Evolutionary conservation across 148 eudicot species (phyloP), one percentile per base, ranked within the genome.

Genomic region (Tetragonia tetragonoides): DNA sequence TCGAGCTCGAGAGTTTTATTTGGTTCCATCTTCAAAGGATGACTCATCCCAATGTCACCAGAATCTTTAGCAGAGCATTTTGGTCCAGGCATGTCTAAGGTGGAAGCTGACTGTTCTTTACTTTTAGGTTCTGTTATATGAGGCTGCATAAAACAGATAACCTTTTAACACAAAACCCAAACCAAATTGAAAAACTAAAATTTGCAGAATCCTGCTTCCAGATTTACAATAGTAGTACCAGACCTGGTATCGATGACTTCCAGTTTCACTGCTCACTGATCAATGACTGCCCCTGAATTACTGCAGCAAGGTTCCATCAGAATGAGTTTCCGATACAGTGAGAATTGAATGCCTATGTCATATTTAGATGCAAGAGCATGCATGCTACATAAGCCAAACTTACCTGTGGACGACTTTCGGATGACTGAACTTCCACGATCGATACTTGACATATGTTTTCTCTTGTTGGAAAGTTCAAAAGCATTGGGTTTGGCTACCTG

Each of bases 1-100:
- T 88, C 94, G 24, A 81, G 80, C 65, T 88, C 94, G n/a, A 81
- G 80, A 74, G 70, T 59, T 76, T 63, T 72, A 51, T 46, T 64
- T 4, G 82, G 47, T 23, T 72, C 81, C 54, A 49, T 69, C 71
- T 66, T 83, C 70, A 69, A 49, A 6, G 11, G 53, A 49, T 9
- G 41, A 20, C 68, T 61, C 78, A 41, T 77, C 79, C 53, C 75
- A 10, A 41, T 67, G 75, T 62, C 70, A 53, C 53, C 73, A 54
- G 41, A 72, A 34, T 49, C 70, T 38, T 51, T 75, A 10, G 39
- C 63, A 60, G 64, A 81, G 41, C 75, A 75, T 65, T 42, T 78
- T 78, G 83, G 65, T 28, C 34, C 57, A 17, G 28, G 56, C 68
- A 16, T 24, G 12, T 54, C 75, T 28, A 60, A 37, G 28, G 75